These are phyloP conservation scores for Penicillium lagena DNA, from an alignment of 495 filamentous ascomycete genomes.

Conservation along the genomic window DNA sequence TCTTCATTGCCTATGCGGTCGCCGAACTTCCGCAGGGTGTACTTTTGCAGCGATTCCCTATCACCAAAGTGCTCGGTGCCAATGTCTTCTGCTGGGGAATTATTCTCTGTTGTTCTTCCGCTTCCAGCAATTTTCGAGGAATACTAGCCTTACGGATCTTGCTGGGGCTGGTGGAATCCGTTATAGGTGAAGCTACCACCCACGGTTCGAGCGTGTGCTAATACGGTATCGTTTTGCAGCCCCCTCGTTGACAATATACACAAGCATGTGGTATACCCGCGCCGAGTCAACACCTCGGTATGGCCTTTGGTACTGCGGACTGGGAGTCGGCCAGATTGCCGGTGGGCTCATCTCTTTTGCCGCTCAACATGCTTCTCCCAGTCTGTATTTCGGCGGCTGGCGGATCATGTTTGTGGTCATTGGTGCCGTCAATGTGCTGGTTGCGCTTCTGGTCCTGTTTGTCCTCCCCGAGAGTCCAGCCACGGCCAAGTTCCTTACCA, in stretches of 20 bases:
- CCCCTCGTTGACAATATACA: slow-evolving; percentile 46
- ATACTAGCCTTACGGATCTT: slow-evolving; percentile 48
- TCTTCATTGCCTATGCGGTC: slow-evolving; percentile 50
- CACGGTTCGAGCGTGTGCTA: neutral
- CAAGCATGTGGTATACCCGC: slow-evolving; percentile 55
- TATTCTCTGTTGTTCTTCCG: slow-evolving; percentile 50
- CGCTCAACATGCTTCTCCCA: slow-evolving; percentile 47
- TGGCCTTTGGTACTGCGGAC: slow-evolving; percentile 59
- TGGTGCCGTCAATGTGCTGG: slow-evolving; percentile 49
- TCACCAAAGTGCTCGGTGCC: slow-evolving; percentile 48
- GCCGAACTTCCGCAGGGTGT: slow-evolving; percentile 49
- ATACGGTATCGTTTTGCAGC: slow-evolving; percentile 1
- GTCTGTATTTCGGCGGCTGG: slow-evolving; percentile 45
- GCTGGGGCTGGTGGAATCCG: slow-evolving; percentile 59
- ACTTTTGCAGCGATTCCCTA: slow-evolving; percentile 47
- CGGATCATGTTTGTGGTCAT: slow-evolving; percentile 57
- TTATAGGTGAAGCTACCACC: slow-evolving; percentile 30
- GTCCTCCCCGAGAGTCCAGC: slow-evolving; percentile 46
- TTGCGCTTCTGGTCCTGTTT: slow-evolving; percentile 42
- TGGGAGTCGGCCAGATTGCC: slow-evolving; percentile 57
- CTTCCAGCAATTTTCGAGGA: slow-evolving; percentile 40
- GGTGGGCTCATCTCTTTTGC: slow-evolving; percentile 56
- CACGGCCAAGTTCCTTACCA: slow-evolving; percentile 46
- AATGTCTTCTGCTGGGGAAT: slow-evolving; percentile 56
- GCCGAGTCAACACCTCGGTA: slow-evolving; percentile 57